phyloP scores from a whole-genome alignment of 495 filamentous ascomycete species.

The Chaetomidium leptoderma region DNA sequence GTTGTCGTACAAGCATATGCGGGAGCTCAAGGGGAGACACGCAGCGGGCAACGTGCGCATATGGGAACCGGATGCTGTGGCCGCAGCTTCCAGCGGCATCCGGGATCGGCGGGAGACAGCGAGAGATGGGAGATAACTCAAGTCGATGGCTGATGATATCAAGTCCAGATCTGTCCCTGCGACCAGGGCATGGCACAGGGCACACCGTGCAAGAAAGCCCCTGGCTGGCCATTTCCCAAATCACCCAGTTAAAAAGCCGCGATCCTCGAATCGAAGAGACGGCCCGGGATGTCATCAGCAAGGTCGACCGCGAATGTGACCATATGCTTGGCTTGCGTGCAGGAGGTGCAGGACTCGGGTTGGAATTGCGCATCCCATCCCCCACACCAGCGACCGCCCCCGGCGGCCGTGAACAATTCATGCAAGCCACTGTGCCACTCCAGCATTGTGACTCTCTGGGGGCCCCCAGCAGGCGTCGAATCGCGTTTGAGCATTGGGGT shows the following conservation, averaged over 20 bases:
- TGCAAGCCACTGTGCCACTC: too few species aligned
- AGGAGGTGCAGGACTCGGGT: conserved; percentile 10
- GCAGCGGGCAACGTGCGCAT: conserved; percentile 27
- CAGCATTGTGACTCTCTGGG: conserved; percentile 11
- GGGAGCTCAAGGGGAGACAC: conserved; percentile 13
- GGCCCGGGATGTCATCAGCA: not conserved
- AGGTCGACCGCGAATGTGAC: conserved; percentile 17
- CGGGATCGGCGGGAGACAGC: not conserved
- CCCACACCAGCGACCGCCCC: not conserved
- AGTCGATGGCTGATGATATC: not conserved
- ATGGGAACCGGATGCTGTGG: conserved; percentile 24
- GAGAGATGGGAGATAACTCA: not conserved
- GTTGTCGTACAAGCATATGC: conserved; percentile 2
- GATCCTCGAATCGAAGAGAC: not conserved
- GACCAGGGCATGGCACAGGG: not conserved
- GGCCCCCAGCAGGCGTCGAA: conserved; percentile 6
- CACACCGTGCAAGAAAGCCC: not conserved
- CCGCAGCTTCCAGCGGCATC: not conserved
- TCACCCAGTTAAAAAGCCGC: not conserved
- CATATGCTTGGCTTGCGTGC: conserved; percentile 6
- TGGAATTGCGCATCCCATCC: conserved; percentile 11
- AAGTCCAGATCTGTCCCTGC: not conserved
- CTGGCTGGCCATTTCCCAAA: not conserved
- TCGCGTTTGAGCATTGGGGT: conserved; percentile 14
- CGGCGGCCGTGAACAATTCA: not conserved